Percentiles rank a stretch among this genome's conserved stretches.
Evolutionary conservation across 192 early-diverging fungal species (phyloP).

Genomic region (Backusella westeae): DNA sequence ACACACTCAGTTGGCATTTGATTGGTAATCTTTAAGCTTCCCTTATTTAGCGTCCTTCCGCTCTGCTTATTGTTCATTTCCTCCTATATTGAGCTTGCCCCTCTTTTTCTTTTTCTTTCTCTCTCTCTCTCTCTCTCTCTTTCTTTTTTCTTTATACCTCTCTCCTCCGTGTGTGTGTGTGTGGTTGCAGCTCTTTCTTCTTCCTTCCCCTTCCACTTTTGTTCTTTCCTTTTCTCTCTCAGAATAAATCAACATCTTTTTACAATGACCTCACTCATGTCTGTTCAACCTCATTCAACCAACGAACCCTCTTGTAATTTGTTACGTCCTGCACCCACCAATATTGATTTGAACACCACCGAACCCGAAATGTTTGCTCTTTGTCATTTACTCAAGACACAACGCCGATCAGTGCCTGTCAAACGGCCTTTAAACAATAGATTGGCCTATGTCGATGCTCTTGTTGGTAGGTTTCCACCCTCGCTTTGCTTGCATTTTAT

Average conservation of each 20-base stretch:
- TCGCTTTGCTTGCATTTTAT: background rate
- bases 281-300: background rate
- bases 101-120: constrained; percentile 8
- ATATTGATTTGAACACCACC: background rate
- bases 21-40: constrained; percentile 9
- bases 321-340: background rate
- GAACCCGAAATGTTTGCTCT: constrained; percentile 17
- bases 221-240: background rate
- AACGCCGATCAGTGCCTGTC: background rate
- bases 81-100: background rate
- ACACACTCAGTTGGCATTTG: constrained; percentile 9
- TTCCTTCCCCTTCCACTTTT: background rate
- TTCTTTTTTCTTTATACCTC: background rate
- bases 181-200: background rate
- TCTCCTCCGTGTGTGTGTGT: background rate
- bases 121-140: background rate
- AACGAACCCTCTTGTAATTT: background rate
- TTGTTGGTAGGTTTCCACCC: constrained; percentile 24
- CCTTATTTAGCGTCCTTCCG: background rate
- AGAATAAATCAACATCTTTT: background rate
- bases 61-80: background rate
- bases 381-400: background rate
- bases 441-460: constrained; percentile 33
- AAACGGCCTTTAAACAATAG: constrained; percentile 8
- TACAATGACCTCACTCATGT: constrained; percentile 8